These are phyloP conservation scores for Plantago major DNA, from an alignment of 257 asterid genomes.

Conservation along the genomic window DNA sequence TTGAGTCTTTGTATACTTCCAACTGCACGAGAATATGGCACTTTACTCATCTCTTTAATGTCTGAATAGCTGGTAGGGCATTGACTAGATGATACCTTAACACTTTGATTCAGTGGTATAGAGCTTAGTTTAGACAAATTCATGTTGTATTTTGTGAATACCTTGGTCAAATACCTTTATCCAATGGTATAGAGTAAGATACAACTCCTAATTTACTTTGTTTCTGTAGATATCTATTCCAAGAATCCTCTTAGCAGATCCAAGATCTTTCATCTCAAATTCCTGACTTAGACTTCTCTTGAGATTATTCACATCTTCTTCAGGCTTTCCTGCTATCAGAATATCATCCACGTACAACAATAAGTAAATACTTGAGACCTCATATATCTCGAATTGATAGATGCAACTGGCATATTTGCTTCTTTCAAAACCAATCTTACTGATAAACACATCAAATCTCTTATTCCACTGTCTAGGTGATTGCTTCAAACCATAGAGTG, in stretches of 20 bases:
- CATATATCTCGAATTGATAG: neutral
- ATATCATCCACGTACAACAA: conserved; percentile 1
- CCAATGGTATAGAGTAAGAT: no score
- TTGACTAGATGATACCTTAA: no score
- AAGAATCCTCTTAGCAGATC: neutral
- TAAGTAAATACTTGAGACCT: neutral
- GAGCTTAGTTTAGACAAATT: no score
- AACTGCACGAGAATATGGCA: no score
- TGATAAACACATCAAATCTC: neutral
- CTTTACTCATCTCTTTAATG: no score
- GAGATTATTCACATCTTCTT: neutral
- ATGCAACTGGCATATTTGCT: neutral
- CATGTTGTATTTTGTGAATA: no score
- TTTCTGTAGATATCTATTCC: neutral
- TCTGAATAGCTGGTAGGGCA: no score
- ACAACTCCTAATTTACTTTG: neutral
- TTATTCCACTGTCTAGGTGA: neutral
- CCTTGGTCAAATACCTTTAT: no score
- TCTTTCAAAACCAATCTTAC: neutral
- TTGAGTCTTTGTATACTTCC: no score
- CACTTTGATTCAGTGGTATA: no score
- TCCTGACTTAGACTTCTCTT: neutral
- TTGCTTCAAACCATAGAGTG: neutral
- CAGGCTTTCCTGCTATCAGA: neutral
- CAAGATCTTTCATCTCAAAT: conserved; percentile 8